Percentiles rank a stretch among this genome's conserved stretches.
Evolutionary conservation across 164 flowering plant genomes (phyloP).

Genomic region (Vitis labrusca): DNA sequence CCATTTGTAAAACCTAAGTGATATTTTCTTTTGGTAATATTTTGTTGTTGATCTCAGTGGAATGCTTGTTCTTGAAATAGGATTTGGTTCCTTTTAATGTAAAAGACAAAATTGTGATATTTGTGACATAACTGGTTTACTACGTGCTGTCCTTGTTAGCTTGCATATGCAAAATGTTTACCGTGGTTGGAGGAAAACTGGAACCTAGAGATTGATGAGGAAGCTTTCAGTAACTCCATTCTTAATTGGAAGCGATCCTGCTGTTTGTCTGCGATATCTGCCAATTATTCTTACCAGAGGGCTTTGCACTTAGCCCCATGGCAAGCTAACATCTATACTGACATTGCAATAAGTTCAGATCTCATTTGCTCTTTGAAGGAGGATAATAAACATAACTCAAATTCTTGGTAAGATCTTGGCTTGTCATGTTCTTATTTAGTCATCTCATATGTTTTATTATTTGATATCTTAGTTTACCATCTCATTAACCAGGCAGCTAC

Average conservation of each 20-base stretch:
- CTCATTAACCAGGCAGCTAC: slow-evolving; percentile 59
- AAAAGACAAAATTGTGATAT: not conserved
- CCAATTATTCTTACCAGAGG: slow-evolving; percentile 72
- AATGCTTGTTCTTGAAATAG: too few relatives aligned
- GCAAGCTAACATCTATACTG: slow-evolving; percentile 78
- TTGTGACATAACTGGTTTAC: slow-evolving; percentile 4
- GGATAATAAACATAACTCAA: slow-evolving; percentile 20
- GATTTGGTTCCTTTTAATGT: too few relatives aligned
- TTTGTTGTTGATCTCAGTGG: too few relatives aligned
- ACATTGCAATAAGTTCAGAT: slow-evolving; percentile 73
- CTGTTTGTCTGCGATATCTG: slow-evolving; percentile 50
- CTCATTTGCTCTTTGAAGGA: slow-evolving; percentile 44
- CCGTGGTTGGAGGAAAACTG: slow-evolving; percentile 67
- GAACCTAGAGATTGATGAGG: slow-evolving; percentile 29
- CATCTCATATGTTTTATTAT: not conserved
- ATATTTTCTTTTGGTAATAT: not conserved
- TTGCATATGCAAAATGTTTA: slow-evolving; percentile 68
- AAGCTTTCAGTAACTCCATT: slow-evolving; percentile 53
- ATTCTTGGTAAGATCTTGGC: slow-evolving; percentile 48
- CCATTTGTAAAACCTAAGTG: not conserved
- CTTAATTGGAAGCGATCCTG: slow-evolving; percentile 61
- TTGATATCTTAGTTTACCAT: slow-evolving; percentile 10
- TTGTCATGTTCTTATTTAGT: not conserved
- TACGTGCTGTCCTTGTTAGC: slow-evolving; percentile 36
- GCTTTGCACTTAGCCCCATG: slow-evolving; percentile 94